A percentile compares a stretch with the other conserved stretches of the same genome.
Conservation (phyloP, 2,329 filamentous ascomycete genomes). For the Trichophyton mentagrophytes region DNA sequence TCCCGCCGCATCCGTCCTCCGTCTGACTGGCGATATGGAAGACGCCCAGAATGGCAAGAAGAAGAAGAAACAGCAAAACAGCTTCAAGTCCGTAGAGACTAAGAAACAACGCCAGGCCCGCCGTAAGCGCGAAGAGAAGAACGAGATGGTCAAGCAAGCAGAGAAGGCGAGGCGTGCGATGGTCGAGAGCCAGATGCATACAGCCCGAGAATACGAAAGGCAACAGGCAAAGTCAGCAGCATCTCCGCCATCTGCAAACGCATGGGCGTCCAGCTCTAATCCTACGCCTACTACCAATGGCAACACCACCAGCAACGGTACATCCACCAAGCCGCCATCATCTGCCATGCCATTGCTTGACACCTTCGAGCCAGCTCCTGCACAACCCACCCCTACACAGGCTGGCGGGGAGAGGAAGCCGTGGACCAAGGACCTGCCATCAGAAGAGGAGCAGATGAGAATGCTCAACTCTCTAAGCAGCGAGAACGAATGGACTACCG, state of each 20-base stretch:
- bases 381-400: conserved; percentile 10
- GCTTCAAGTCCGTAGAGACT: conserved; percentile 59
- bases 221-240: conserved; percentile 42
- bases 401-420: conserved; percentile 5
- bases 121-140: conserved; percentile 72
- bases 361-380: conserved; percentile 26
- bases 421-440: conserved; percentile 39
- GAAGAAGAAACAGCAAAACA: conserved; percentile 42
- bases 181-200: conserved; percentile 70
- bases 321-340: conserved; percentile 1
- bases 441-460: conserved; percentile 50
- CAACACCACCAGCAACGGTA: conserved; percentile 8
- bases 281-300: conserved; percentile 12
- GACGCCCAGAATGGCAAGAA: conserved; percentile 46
- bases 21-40: conserved; percentile 57
- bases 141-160: conserved; percentile 58
- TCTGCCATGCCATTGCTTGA: conserved; percentile 25
- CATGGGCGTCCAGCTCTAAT: conserved; percentile 34
- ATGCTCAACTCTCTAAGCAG: conserved; percentile 35
- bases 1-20: conserved; percentile 59
- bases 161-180: conserved; percentile 65
- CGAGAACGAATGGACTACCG: conserved; percentile 49
- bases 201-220: conserved; percentile 69
- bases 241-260: conserved; percentile 34
- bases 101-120: conserved; percentile 95